Evolutionary conservation across 352 stramenopile genomes (phyloP).

Genomic region (Phytophthora pini): DNA sequence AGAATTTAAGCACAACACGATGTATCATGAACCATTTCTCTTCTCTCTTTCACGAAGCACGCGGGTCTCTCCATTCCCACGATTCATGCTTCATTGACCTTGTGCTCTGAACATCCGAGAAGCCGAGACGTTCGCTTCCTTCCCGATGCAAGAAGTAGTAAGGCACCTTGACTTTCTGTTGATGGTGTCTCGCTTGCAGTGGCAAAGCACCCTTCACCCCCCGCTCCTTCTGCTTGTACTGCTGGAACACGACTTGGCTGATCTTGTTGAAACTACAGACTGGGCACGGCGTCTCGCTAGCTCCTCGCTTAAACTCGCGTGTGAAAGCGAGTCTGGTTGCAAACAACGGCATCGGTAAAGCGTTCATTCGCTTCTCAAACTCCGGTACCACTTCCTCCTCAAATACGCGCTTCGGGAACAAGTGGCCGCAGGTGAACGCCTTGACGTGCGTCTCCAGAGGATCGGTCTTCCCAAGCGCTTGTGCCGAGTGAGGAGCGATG

Average conservation of each 20-base stretch:
- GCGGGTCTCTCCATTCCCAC: conserved; percentile 53
- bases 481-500: conserved; percentile 70
- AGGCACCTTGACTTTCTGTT: conserved; percentile 17
- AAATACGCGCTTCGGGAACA: conserved; percentile 88
- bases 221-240: conserved; percentile 22
- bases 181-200: conserved; percentile 3
- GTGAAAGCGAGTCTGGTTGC: conserved; percentile 71
- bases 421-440: conserved; percentile 83
- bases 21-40: conserved; percentile 32
- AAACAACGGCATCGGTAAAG: conserved; percentile 62
- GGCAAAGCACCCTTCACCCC: conserved; percentile 2
- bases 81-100: conserved; percentile 41
- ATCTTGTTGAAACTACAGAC: conserved; percentile 88
- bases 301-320: conserved; percentile 65
- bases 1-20: conserved; percentile 34
- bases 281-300: conserved; percentile 77
- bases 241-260: conserved; percentile 58
- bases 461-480: conserved; percentile 79
- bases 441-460: conserved; percentile 88
- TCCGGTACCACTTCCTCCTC: conserved; percentile 84
- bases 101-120: conserved; percentile 16
- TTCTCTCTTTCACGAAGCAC: conserved; percentile 8
- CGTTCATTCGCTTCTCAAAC: conserved; percentile 85
- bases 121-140: conserved; percentile 37
- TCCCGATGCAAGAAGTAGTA: conserved; percentile 73